Percentiles rank a stretch among this genome's conserved stretches.
Conservation (phyloP, 352 stramenopile species). For the Phytopythium delawarense region DNA sequence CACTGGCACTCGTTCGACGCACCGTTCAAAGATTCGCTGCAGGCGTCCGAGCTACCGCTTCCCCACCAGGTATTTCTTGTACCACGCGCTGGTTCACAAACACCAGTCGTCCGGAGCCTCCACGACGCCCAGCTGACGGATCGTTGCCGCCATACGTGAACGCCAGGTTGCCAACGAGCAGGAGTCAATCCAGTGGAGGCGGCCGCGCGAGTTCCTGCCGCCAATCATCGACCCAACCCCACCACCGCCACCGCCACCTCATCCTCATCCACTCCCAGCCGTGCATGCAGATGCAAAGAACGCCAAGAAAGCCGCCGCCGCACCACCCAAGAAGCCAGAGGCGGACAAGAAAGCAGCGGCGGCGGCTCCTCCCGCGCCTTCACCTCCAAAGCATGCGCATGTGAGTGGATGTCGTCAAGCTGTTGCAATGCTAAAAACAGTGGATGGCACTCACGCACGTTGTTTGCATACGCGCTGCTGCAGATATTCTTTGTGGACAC, state of each 20-base stretch:
- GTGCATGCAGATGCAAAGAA: constrained; percentile 23
- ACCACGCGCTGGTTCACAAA: neutral
- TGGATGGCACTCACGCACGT: neutral
- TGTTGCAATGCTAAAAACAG: neutral
- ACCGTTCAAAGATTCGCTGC: constrained; percentile 41
- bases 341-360: constrained; percentile 23
- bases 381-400: constrained; percentile 38
- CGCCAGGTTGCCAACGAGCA: neutral
- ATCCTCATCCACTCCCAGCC: constrained; percentile 12
- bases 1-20: constrained; percentile 42
- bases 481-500: constrained; percentile 4
- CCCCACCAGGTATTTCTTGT: constrained; percentile 18
- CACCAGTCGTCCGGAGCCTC: neutral
- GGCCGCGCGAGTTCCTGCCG: constrained; percentile 53
- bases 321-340: constrained; percentile 33
- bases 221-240: constrained; percentile 30
- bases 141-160: neutral
- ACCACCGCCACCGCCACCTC: constrained; percentile 8
- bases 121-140: neutral
- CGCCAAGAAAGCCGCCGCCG: constrained; percentile 27
- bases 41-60: constrained; percentile 19
- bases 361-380: constrained; percentile 1
- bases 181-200: constrained; percentile 47
- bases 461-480: neutral
- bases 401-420: constrained; percentile 14